These are phyloP conservation scores for Musa beccarii DNA, from an alignment of 176 grass and related monocot species.

Conservation along the genomic window DNA sequence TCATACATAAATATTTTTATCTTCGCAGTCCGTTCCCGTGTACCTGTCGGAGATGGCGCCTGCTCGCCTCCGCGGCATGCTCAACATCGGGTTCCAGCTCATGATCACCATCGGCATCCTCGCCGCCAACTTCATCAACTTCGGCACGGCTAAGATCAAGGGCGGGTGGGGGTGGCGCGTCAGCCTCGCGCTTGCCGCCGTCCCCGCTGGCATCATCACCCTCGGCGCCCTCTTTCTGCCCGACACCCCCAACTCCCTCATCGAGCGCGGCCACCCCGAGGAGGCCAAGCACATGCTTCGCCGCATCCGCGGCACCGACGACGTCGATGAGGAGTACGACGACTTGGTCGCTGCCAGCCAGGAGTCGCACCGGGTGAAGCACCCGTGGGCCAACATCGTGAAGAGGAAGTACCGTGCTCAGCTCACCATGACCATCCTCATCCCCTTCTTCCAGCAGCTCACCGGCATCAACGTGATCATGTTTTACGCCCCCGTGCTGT, in stretches of 20 bases:
- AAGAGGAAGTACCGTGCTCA: conserved; percentile 1
- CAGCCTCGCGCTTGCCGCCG: conserved; percentile 32
- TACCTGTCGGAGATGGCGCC: conserved; percentile 49
- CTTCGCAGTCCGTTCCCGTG: conserved; percentile 37
- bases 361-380: conserved; percentile 20
- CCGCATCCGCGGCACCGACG: conserved; percentile 35
- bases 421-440: conserved; percentile 7
- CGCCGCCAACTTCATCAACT: conserved; percentile 38
- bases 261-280: conserved; percentile 29
- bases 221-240: conserved; percentile 34
- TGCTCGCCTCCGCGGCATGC: conserved; percentile 37
- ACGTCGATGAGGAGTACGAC: conserved; percentile 29
- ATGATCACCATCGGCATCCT: conserved; percentile 50
- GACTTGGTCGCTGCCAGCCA: conserved; percentile 30
- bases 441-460: conserved; percentile 3
- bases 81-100: conserved; percentile 43
- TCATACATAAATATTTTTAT: neutral
- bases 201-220: conserved; percentile 35
- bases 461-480: conserved; percentile 10
- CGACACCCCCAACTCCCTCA: conserved; percentile 36
- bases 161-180: conserved; percentile 37
- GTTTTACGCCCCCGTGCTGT: neutral
- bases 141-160: conserved; percentile 34
- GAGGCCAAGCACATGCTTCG: conserved; percentile 4
- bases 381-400: conserved; percentile 7